Percentiles rank a stretch among this genome's conserved stretches.
Evolutionary conservation across 192 early-diverging fungal species (phyloP).

Genomic region (Podila clonocystis): DNA sequence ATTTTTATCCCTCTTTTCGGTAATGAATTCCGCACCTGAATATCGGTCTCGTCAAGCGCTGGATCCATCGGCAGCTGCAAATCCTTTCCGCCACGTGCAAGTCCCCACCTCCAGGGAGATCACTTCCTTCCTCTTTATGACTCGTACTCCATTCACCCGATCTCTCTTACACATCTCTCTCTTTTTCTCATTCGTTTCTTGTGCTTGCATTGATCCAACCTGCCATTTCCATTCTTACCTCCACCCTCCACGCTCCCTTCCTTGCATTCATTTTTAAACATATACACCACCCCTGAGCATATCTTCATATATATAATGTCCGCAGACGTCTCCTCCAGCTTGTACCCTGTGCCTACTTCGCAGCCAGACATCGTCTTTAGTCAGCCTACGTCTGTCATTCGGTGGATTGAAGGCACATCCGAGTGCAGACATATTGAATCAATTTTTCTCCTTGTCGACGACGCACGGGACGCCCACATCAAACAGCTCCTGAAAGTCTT

Average conservation of each 20-base stretch:
- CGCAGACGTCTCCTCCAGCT: background rate
- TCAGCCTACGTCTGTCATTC: slow-evolving; percentile 4
- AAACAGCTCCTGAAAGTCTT: background rate
- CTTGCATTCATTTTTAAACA: background rate
- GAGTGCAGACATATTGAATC: slow-evolving; percentile 20
- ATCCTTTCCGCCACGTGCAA: too few species aligned
- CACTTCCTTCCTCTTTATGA: too few species aligned
- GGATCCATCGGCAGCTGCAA: too few species aligned
- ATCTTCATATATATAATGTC: background rate
- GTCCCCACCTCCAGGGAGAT: too few species aligned
- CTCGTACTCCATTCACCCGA: too few species aligned
- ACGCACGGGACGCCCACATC: slow-evolving; percentile 5
- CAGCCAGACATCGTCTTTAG: slow-evolving; percentile 1
- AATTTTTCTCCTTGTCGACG: slow-evolving; percentile 17
- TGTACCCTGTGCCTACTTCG: background rate
- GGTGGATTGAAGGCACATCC: slow-evolving; percentile 16
- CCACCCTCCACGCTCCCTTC: too few species aligned
- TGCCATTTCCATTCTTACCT: too few species aligned
- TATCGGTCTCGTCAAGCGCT: too few species aligned
- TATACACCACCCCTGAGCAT: background rate
- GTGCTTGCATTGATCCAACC: too few species aligned
- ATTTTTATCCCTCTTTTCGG: background rate
- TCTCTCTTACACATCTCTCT: too few species aligned
- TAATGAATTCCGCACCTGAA: background rate
- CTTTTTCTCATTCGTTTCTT: too few species aligned